phyloP scores from a whole-genome alignment of 2,329 filamentous ascomycete species.

The Fusarium mundagurra region DNA sequence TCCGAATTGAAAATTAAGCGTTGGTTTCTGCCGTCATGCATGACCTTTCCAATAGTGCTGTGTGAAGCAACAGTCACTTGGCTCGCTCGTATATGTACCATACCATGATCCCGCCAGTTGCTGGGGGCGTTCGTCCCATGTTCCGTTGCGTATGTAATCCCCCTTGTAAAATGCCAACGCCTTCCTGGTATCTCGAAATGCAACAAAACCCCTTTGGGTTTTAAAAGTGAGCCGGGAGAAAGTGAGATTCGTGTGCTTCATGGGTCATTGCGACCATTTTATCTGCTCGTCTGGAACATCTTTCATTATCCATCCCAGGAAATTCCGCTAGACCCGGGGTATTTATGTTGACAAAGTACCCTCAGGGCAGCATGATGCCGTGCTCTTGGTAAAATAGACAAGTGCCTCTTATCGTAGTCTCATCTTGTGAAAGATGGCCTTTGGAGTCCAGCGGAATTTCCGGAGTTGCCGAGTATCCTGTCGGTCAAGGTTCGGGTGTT shows the following conservation, averaged over 20 bases:
- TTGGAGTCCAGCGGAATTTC: background rate
- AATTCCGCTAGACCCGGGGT: background rate
- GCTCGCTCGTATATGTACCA: slow-evolving; percentile 33
- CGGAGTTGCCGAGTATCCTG: background rate
- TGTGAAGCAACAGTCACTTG: slow-evolving; percentile 19
- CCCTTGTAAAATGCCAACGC: slow-evolving; percentile 47
- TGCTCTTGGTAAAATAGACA: background rate
- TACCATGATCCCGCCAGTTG: slow-evolving; percentile 25
- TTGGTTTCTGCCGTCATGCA: slow-evolving; percentile 31
- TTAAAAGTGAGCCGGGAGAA: slow-evolving; percentile 37
- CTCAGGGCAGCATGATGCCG: background rate
- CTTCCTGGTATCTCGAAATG: slow-evolving; percentile 54
- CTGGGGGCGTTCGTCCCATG: slow-evolving; percentile 23
- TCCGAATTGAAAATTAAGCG: slow-evolving; percentile 34
- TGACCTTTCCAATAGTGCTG: slow-evolving; percentile 34
- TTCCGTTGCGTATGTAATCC: slow-evolving; percentile 36
- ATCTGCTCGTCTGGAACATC: slow-evolving; percentile 28
- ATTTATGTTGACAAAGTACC: background rate
- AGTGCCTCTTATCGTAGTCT: background rate
- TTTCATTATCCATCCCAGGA: slow-evolving; percentile 15
- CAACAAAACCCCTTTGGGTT: slow-evolving; percentile 39
- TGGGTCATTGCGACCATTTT: slow-evolving; percentile 41
- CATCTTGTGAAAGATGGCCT: background rate
- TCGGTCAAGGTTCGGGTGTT: slow-evolving; percentile 29
- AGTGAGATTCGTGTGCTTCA: slow-evolving; percentile 47